Conservation (phyloP, 208 protist species). For the Acanthamoeba lugdunensis region DNA sequence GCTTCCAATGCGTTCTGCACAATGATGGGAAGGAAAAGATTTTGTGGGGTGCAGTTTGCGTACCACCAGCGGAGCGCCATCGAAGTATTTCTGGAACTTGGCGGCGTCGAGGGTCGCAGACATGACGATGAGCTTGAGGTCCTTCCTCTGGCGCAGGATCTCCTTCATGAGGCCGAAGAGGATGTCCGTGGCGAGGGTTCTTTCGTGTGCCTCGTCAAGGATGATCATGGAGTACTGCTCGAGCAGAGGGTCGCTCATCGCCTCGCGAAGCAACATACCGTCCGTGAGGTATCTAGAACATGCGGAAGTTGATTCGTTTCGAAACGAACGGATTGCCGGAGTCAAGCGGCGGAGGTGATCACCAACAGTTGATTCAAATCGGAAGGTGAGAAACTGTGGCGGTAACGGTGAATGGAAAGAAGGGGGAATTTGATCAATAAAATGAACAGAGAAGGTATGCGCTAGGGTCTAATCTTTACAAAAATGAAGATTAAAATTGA, state of each 20-base stretch:
- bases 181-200: conserved; percentile 92
- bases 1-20: conserved; percentile 30
- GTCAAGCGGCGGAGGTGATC: not conserved
- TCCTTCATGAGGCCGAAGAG: conserved; percentile 93
- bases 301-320: too few relatives aligned
- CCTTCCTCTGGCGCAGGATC: conserved; percentile 78
- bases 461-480: not conserved
- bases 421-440: conserved; percentile 10
- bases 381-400: conserved; percentile 25
- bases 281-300: conserved; percentile 88
- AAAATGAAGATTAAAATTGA: too few relatives aligned
- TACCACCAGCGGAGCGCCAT: conserved; percentile 86
- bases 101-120: conserved; percentile 92
- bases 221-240: conserved; percentile 89
- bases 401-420: not conserved
- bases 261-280: conserved; percentile 92
- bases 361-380: conserved; percentile 7
- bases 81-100: conserved; percentile 94
- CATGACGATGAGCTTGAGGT: conserved; percentile 94
- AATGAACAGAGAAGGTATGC: not conserved
- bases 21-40: conserved; percentile 65
- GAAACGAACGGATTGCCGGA: too few relatives aligned
- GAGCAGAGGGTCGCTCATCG: conserved; percentile 89
- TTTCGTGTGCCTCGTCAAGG: conserved; percentile 97
- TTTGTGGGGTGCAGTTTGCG: conserved; percentile 13